Evolutionary conservation across 345 rosid genomes (phyloP), one percentile per base, ranked within the genome.

Genomic region (Cochlearia excelsa): DNA sequence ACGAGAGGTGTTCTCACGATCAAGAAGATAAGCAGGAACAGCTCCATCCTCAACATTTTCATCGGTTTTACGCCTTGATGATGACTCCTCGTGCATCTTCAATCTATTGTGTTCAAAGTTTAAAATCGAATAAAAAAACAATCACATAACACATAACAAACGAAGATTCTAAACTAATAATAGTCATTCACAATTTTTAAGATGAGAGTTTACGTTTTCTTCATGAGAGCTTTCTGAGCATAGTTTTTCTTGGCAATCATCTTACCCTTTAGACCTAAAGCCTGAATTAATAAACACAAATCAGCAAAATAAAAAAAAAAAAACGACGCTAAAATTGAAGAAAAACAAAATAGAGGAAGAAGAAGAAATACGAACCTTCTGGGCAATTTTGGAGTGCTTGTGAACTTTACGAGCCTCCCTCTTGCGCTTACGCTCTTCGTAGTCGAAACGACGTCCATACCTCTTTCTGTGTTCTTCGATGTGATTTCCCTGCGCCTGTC

Each of bases 1-100:
- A 8, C 97, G 78, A 45, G 84, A 61, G 9, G 99, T 93, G 30
- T 70, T 71, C 52, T 89, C 97, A 80, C 99, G 97, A 77, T 93
- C 99, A 68, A 93, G 75, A 8, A 93, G 82, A 78, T 93, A 89
- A 49, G 97, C 85, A 64, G 99, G 99, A 75, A 85, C 67, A 71
- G 97, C 97, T 72, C 97, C 99, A n/a, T 94, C 92, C 7, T 72
- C 82, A 46, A 94, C 96, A 40, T 94, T 74, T 55, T 90, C 97
- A 59, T 84, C 99, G 57, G 75, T 82, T 71, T 85, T 85, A 57
- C 99, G 84, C 73, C 95, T 79, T 43, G 79, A 75, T 26, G 88
- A 66, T 54, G 95, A 89, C 76, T 94, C 99, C 54, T 87, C 97
- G 5, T 94, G 97, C 97, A 85, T 85, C 28, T 80, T 84, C 87